Base-by-base conservation (phyloP, 108 stramenopile genomes). In the Skeletonema potamos region DNA sequence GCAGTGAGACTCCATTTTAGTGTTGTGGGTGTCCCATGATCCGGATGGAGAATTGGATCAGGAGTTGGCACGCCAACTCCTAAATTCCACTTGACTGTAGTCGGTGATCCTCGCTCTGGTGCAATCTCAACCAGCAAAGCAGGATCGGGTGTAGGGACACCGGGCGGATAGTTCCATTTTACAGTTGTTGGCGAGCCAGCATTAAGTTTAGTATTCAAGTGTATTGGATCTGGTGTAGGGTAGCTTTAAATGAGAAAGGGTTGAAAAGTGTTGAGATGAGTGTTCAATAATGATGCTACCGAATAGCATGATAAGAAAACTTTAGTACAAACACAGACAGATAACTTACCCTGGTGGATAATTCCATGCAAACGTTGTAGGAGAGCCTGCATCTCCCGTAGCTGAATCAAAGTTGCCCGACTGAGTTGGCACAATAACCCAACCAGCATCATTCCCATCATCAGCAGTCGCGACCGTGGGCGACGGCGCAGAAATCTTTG, bases 191-290 rank as follows among this genome's bases (percentile, higher is more conserved):
- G 70, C 15, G 39, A 41, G 15, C 39, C 39, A 41, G 15, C 39
- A 41, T 41, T 15, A n/a, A n/a, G 39, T 41, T n/a, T 24, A 22
- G 48, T 2, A 0, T 48, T 56, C 11, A 76, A 33, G n/a, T 68
- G 67, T 20, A 55, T 68, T 27, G 75, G 75, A 64, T 76, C 58
- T 10, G 68, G 68, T 58, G 75, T 76, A 27, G 75, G 75, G 2
- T 57, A 34, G 30, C 69, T 57, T 2, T 0, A 44, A 51, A 22
- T 41, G 20, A 10, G 22, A 9, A n/a, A n/a, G n/a, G 48, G 1
- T 51, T 10, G 48, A 22, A 51, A 24, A 22, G 22, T 10, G 22
- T 51, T 51, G 48, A 22, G 48, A 46, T 51, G 48, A 51, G 48
- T 8, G 22, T 24, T 51, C 48, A 24, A 27, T 12, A 13, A 66